A percentile compares a stretch with the other conserved stretches of the same genome.
These are phyloP conservation scores for Leishmania martiniquensis DNA, from an alignment of 208 protist genomes.

Conservation along the genomic window DNA sequence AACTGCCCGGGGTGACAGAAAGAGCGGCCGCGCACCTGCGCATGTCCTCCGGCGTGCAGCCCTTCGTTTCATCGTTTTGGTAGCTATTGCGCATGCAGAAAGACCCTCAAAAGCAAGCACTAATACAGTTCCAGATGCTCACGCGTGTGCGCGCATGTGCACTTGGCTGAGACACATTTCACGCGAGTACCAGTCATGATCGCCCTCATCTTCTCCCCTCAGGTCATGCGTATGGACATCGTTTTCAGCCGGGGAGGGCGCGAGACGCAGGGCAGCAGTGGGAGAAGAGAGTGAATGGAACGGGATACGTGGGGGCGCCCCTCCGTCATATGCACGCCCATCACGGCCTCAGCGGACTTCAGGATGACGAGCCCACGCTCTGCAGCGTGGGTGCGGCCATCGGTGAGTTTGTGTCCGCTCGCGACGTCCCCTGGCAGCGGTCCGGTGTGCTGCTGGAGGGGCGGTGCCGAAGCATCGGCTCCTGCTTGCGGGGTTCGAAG, in stretches of 20 bases:
- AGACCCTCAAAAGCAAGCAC: too few species aligned
- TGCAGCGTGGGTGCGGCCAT: conserved; percentile 31
- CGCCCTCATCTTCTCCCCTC: background rate
- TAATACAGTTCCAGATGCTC: too few species aligned
- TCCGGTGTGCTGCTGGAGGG: conserved; percentile 25
- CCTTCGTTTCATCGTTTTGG: too few species aligned
- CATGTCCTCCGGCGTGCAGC: too few species aligned
- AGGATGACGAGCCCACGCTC: conserved; percentile 15
- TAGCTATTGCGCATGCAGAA: too few species aligned
- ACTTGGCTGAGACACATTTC: background rate
- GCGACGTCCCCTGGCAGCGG: conserved; percentile 1
- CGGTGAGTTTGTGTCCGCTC: conserved; percentile 1
- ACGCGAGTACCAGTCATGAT: background rate
- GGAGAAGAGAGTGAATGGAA: background rate
- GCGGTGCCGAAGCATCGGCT: conserved; percentile 28
- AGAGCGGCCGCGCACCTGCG: too few species aligned
- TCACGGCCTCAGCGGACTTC: background rate
- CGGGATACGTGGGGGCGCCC: background rate
- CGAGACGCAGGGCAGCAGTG: background rate
- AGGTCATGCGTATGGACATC: background rate
- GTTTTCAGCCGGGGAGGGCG: background rate
- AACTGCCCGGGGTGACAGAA: too few species aligned
- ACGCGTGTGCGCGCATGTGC: background rate
- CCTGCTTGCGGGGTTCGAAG: conserved; percentile 42
- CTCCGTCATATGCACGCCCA: background rate